A percentile compares a stretch with the other conserved stretches of the same genome.
Evolutionary conservation across 73 alveolate genomes (phyloP).

Genomic region (Durusdinium trenchii): DNA sequence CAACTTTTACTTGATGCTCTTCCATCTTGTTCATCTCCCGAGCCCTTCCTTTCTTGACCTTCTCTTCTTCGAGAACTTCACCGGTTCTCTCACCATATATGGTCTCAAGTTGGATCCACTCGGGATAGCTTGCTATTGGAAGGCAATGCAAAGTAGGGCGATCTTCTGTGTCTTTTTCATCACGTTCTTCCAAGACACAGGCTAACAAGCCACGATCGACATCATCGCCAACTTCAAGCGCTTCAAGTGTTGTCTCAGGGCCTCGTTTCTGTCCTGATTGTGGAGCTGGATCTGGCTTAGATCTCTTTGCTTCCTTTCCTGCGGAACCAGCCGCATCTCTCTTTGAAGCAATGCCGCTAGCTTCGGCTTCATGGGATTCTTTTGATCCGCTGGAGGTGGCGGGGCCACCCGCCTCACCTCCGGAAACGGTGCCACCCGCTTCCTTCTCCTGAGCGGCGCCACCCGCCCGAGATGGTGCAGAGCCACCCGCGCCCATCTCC

Average conservation of each 20-base stretch:
- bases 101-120: background rate
- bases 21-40: constrained; percentile 11
- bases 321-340: too few relatives aligned
- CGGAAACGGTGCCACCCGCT: background rate
- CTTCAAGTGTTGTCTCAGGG: background rate
- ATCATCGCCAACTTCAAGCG: too few relatives aligned
- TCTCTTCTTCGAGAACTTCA: background rate
- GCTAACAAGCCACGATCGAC: background rate
- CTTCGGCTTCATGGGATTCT: background rate
- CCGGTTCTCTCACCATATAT: background rate
- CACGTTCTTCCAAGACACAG: background rate
- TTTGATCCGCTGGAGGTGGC: background rate
- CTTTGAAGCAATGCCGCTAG: background rate
- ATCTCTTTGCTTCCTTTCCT: background rate
- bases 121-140: background rate
- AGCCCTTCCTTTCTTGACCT: background rate
- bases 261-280: too few relatives aligned
- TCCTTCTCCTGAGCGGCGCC: background rate
- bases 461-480: background rate
- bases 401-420: background rate
- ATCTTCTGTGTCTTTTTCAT: background rate
- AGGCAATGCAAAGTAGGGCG: background rate
- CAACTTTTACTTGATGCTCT: background rate
- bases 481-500: background rate
- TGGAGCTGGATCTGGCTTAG: background rate